Base-by-base conservation (phyloP, 2,329 filamentous ascomycete species). In the Clonostachys byssicola region DNA sequence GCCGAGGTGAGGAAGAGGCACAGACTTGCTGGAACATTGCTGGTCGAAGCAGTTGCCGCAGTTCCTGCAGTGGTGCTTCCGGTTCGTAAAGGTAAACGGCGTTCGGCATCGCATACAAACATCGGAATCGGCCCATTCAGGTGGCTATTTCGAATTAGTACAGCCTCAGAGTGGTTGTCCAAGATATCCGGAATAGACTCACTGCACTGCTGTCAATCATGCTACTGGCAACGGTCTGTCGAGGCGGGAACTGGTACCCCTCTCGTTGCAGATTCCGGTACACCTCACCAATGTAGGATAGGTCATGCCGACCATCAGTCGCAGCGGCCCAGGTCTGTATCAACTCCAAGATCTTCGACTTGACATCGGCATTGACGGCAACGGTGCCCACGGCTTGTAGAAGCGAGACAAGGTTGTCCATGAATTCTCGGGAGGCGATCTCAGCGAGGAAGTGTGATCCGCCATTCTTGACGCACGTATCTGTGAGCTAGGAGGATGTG, bases 391-490 rank as follows among this genome's bases (percentile, higher is more conserved):
- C 85, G 16, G 88, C 87, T 63, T 92, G 92, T 34, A 99, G 78
- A 14, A 99, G 77, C 34, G 92, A 96, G 16, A 89, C 86, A 45
- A 99, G 72, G 63, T 96, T 96, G 70, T 99, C 94, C 88, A 99
- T 95, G 62, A 97, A 99, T 72, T 99, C 94, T 53, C 92, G 84
- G 16, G 92, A 96, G 39, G 94, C 92, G 57, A 99, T 94, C 72
- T 99, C 94, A 55, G 85, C 80, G 44, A 99, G 84, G 67, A 99
- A 99, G 69, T 99, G 94, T 38, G 87, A 81, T 56, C 94, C 94
- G 50, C 94, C 94, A 74, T 99, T 99, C 74, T 99, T 99, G 51
- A 97, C 91, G 64, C 94, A 99, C 1, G 94, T 97, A 72, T 99
- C 94, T 54, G 92, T 96, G 60, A 99, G 86, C 90, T 83, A 81